These are phyloP conservation scores for Lentinus tigrinus DNA, from an alignment of 768 basidiomycete genomes.

Conservation along the genomic window DNA sequence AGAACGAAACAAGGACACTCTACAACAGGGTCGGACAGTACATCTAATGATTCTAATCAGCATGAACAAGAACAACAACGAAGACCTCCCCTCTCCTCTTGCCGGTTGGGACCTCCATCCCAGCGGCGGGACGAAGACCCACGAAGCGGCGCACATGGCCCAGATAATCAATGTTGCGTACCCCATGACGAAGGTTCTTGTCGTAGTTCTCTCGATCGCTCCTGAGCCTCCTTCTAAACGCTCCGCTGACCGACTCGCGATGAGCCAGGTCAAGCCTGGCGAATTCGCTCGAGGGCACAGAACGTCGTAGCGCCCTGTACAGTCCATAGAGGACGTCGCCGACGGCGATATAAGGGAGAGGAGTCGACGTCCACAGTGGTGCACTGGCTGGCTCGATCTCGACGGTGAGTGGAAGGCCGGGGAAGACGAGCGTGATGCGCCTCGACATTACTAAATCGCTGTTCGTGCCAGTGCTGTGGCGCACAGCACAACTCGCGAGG, in stretches of 20 bases:
- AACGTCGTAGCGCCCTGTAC: slow-evolving; percentile 42
- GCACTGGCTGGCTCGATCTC: slow-evolving; percentile 24
- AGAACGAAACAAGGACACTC: too few species aligned
- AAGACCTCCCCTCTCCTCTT: neutral
- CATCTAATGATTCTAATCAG: too few species aligned
- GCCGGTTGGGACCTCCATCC: neutral
- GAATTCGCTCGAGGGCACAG: slow-evolving; percentile 42
- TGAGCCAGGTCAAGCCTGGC: slow-evolving; percentile 19
- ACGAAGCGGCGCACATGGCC: neutral
- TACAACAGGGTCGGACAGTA: too few species aligned
- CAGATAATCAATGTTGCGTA: slow-evolving; percentile 7
- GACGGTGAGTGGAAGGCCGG: slow-evolving; percentile 4
- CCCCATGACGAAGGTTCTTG: slow-evolving; percentile 3
- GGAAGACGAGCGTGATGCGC: slow-evolving; percentile 6
- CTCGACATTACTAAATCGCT: neutral
- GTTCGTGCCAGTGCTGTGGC: neutral
- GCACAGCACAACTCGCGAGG: neutral
- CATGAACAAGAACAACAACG: slow-evolving; percentile 4
- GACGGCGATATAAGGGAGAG: slow-evolving; percentile 36
- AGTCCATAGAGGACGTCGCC: slow-evolving; percentile 48
- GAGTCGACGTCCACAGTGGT: slow-evolving; percentile 14
- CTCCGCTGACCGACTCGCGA: neutral
- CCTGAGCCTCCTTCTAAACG: slow-evolving; percentile 1
- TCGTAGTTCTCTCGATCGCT: slow-evolving; percentile 3
- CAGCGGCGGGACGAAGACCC: neutral